Evolutionary conservation across 1,139 yeast species (phyloP), one percentile per base, ranked within the genome.

Genomic region (Taphrina deformans): DNA sequence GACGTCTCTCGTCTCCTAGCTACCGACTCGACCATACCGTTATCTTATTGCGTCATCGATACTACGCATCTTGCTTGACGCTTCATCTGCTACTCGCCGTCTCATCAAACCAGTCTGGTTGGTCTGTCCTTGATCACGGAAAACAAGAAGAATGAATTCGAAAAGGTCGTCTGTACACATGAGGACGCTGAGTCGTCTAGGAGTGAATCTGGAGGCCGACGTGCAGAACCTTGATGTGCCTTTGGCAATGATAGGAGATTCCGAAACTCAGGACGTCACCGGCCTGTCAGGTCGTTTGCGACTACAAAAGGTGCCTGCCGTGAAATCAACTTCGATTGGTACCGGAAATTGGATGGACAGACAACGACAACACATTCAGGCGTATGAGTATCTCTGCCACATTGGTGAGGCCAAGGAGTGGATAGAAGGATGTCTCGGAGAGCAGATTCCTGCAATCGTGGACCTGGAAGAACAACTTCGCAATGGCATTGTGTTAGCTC

Each of bases 381-480:
- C 86, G 0, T 89, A 90, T 71, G 96, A 91, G 73, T 93, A 90
- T 73, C 80, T 93, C 44, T 93, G 98, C 74, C 86, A 97, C 70
- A 86, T 93, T 35, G 85, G 85, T 46, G 97, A 96, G 71, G 91
- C 95, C 26, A 90, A 89, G 74, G 80, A 80, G 66, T 87, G 92
- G 92, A 82, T 87, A 48, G 91, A 87, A 72, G 75, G 76, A 6
- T 79, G 87, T 51, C 78, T 85, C n/a, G 79, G 74, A 1, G 84
- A 83, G 68, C 72, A 73, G 14, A 76, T 87, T 7, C 85, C 86
- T 1, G 76, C 83, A 0, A 83, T 80, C 14, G 75, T 83, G 18
- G 85, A 86, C 62, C 75, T 83, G 23, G 84, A 88, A 10, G 88
- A 88, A 69, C 77, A 83, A 60, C 78, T 93, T 44, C 81, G 93